Conservation (phyloP, 1,139 yeast genomes). For the Suhomyces kunorum region DNA sequence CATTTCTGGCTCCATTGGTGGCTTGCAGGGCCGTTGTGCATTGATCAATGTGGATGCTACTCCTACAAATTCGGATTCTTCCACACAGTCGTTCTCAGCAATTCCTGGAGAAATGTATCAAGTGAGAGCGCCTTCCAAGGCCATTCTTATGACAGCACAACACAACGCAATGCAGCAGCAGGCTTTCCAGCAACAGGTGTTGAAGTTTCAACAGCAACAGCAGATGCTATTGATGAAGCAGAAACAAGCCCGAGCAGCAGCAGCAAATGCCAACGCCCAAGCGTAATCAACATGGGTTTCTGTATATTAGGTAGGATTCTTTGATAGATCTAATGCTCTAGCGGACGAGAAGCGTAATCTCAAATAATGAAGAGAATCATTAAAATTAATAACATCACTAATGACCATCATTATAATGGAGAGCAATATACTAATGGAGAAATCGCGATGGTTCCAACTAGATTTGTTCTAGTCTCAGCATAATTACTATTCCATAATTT, state of each 20-base stretch:
- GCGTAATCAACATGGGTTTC: conserved; percentile 14
- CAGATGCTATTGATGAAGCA: conserved; percentile 32
- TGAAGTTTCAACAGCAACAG: conserved; percentile 47
- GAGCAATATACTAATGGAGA: too few relatives aligned
- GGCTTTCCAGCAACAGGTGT: conserved; percentile 51
- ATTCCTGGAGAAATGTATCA: conserved; percentile 55
- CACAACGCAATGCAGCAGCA: conserved; percentile 49
- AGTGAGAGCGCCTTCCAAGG: conserved; percentile 66
- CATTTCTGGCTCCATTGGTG: conserved; percentile 61
- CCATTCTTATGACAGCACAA: conserved; percentile 46
- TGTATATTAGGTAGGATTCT: conserved; percentile 10
- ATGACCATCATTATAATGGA: too few relatives aligned
- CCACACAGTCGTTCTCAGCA: conserved; percentile 52
- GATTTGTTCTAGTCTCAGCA: too few relatives aligned
- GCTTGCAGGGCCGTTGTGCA: conserved; percentile 75
- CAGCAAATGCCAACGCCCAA: conserved; percentile 31
- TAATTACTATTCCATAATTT: too few relatives aligned
- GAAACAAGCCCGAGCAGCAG: conserved; percentile 32
- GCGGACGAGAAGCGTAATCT: not conserved
- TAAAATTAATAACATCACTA: too few relatives aligned
- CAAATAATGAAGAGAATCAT: too few relatives aligned
- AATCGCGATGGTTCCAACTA: too few relatives aligned
- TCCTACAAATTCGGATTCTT: conserved; percentile 28
- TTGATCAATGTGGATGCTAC: conserved; percentile 60
- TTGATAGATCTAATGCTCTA: conserved; percentile 6